A percentile compares a stretch with the other conserved stretches of the same genome.
These are phyloP conservation scores for Fraxinus angustifolia DNA, from an alignment of 305 asterid species.

Conservation along the genomic window DNA sequence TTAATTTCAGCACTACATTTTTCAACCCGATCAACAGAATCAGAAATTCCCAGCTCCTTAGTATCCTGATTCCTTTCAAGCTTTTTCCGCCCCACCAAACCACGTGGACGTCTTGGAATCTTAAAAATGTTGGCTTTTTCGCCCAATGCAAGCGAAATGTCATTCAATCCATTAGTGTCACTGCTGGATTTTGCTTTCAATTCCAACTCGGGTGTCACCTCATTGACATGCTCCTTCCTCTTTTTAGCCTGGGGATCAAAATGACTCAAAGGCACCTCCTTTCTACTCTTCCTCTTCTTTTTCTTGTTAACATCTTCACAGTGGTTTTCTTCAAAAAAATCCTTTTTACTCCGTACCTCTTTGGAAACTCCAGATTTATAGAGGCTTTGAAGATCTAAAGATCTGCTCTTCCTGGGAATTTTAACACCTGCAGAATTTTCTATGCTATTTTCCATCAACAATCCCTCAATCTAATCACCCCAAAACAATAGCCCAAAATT, in stretches of 20 bases:
- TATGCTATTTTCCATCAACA: conserved; percentile 80
- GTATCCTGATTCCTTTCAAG: conserved; percentile 34
- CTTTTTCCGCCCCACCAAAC: conserved; percentile 61
- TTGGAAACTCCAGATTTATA: conserved; percentile 54
- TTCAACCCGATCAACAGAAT: conserved; percentile 35
- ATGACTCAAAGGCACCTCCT: conserved; percentile 51
- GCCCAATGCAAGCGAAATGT: conserved; percentile 53
- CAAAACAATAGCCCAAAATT: conserved; percentile 37
- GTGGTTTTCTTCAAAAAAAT: conserved; percentile 34
- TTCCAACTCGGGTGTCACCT: conserved; percentile 33
- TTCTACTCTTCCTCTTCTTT: conserved; percentile 57
- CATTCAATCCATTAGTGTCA: conserved; percentile 39
- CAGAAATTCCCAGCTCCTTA: conserved; percentile 35
- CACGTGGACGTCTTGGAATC: conserved; percentile 94
- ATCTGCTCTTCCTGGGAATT: conserved; percentile 66
- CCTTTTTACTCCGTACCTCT: conserved; percentile 38
- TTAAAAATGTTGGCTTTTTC: conserved; percentile 53
- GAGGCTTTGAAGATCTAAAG: conserved; percentile 81
- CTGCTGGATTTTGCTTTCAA: conserved; percentile 32
- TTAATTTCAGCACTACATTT: conserved; percentile 33
- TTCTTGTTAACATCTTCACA: conserved; percentile 30
- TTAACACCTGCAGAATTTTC: conserved; percentile 56
- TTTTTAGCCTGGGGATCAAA: conserved; percentile 56
- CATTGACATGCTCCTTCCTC: conserved; percentile 51
- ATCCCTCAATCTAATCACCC: conserved; percentile 50